Base-by-base conservation (phyloP, 371 early-diverging fungal genomes). In the Batrachochytrium dendrobatidis region DNA sequence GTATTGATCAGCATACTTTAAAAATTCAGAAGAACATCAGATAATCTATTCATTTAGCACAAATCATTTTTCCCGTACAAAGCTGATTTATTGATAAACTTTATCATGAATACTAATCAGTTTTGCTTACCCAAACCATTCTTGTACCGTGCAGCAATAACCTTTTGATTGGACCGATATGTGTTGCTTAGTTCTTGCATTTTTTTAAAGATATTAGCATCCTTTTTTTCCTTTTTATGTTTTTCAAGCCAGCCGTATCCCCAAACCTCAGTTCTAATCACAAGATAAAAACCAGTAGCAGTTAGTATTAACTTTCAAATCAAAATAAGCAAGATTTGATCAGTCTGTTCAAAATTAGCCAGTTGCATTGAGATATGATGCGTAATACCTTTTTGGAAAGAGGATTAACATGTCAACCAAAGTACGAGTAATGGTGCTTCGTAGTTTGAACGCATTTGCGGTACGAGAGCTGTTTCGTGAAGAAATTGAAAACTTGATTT, bases 401-500 rank as follows among this genome's bases (percentile, higher is more conserved):
- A 66, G 44, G 34, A 66, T 67, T 34, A 60, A 30, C 65, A 76
- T 55, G 35, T 74, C 77, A 25, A 25, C 58, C 55, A 78, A 55
- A 12, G 67, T 62, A 45, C 60, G 29, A 39, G 58, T 50, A 33
- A 78, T 39, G 30, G 59, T 45, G 7, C 65, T 68, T 15, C 74
- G 22, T 61, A 74, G 71, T 48, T 62, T 50, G 45, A 8, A 30
- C 4, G 62, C 51, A 34, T 67, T 49, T 18, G 79, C 74, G 8
- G 45, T 57, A 17, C 28, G 7, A 53, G 64, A 60, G 33, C 63
- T 63, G 39, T 25, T 28, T 64, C 72, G 75, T 32, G 58, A 22
- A 24, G 85, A 83, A 24, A 94, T 81, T 49, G 86, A 85, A 70
- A 93, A 85, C 68, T 90, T 88, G 33, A 92, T 73, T 25, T 78